Percentiles rank a stretch among this genome's conserved stretches.
These are phyloP conservation scores for Rhodotorula graminis DNA, from an alignment of 768 basidiomycete species.

Conservation along the genomic window DNA sequence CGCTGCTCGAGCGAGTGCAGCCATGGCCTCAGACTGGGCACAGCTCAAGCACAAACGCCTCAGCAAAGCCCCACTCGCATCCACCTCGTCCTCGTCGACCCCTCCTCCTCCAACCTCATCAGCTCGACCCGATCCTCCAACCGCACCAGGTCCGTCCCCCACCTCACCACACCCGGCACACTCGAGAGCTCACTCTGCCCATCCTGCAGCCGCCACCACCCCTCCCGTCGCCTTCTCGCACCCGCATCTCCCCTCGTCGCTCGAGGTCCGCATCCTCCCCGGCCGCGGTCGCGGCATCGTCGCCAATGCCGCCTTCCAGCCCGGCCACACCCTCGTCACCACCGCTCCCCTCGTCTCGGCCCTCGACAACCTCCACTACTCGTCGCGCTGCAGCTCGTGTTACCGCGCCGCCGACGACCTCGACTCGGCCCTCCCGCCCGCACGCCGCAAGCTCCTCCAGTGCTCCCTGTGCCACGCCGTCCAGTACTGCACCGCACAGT, in stretches of 20 bases:
- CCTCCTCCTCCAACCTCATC: neutral
- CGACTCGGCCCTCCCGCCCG: slow-evolving; percentile 19
- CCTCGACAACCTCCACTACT: slow-evolving; percentile 26
- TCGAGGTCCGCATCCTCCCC: slow-evolving; percentile 6
- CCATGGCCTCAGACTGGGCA: neutral
- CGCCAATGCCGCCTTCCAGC: neutral
- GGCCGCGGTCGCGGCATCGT: slow-evolving; percentile 16
- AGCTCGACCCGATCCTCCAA: neutral
- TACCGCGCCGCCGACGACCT: slow-evolving; percentile 37
- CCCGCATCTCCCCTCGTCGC: slow-evolving; percentile 3
- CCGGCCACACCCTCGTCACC: slow-evolving; percentile 24
- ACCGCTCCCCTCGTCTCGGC: slow-evolving; percentile 28
- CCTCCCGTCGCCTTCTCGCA: neutral
- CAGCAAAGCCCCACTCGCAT: neutral
- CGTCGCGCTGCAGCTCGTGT: slow-evolving; percentile 22
- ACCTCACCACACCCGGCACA: no score
- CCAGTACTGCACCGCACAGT: slow-evolving; percentile 70
- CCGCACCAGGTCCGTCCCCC: neutral
- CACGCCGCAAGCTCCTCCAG: slow-evolving; percentile 54
- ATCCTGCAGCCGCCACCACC: no score
- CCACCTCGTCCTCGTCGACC: neutral
- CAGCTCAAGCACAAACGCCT: neutral
- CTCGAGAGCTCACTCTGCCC: no score
- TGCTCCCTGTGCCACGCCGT: slow-evolving; percentile 69
- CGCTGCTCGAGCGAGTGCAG: no score